Base-by-base conservation (phyloP, 2,329 filamentous ascomycete species). In the Teratosphaeria gauchensis region DNA sequence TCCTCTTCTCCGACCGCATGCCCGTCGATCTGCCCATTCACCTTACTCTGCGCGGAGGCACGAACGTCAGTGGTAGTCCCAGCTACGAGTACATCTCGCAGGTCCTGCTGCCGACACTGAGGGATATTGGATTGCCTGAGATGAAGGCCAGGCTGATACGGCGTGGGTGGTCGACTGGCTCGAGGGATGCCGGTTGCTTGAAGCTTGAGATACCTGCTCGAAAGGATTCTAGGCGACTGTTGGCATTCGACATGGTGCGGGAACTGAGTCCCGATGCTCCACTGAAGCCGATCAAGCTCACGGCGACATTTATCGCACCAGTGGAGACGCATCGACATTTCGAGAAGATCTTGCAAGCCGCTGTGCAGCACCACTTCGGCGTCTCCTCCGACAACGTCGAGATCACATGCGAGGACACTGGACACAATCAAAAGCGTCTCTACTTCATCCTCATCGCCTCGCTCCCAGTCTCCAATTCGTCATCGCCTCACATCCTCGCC, bases 41-140 rank as follows among this genome's bases (percentile, higher is more conserved):
- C 21, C 62, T 85, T 8, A 74, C 68, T 1, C 76, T 85, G 38
- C 78, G 72, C 8, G 83, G 83, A 5, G 83, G 83, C 7, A 85
- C 83, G 0, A 84, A 85, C 63, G 79, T 82, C 1, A 78, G 78
- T 0, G 76, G 73, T 33, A 78, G 80, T 0, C 82, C 82, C 7
- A 82, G 79, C 2, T 77, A 76, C 65, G 83, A 85, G 54, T 85
- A 84, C 63, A 71, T 82, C 9, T 61, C 71, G 2, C 78, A 84
- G 64, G 82, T 85, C 3, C 73, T 85, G 5, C 65, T 80, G 2
- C 83, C 83, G 0, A 80, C 78, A 58, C 76, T 84, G 24, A 61
- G 71, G 1, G 71, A 67, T 32, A 73, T 85, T 35, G 81, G 82
- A 4, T 71, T 84, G 14, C 79, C 80, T 2, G 63, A 59, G 3